Evolutionary conservation across 768 basidiomycete genomes (phyloP).

Genomic region (Suillus discolor): DNA sequence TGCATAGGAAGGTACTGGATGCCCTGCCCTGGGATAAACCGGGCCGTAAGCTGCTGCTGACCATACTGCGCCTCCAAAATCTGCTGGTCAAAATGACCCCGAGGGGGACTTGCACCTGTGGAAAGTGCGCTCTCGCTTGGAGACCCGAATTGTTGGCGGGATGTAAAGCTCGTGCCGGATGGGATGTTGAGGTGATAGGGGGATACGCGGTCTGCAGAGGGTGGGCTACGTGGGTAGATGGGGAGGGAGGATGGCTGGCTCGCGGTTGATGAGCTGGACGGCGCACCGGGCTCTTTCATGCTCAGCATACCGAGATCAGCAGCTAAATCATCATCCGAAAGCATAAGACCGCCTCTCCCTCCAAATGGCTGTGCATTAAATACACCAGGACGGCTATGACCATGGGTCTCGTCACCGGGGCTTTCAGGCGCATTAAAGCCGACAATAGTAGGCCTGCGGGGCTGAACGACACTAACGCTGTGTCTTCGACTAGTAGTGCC

Average conservation of each 20-base stretch:
- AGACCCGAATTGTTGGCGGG: conserved; percentile 54
- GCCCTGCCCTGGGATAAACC: conserved; percentile 66
- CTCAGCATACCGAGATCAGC: conserved; percentile 66
- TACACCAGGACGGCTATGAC: conserved; percentile 27
- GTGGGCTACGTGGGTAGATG: conserved; percentile 70
- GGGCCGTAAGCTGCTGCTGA: conserved; percentile 47
- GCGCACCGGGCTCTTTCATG: conserved; percentile 41
- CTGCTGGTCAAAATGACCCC: conserved; percentile 49
- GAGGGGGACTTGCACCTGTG: conserved; percentile 51
- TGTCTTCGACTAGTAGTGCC: conserved; percentile 84
- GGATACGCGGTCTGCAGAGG: conserved; percentile 51
- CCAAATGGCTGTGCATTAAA: conserved; percentile 37
- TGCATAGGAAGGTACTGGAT: conserved; percentile 57
- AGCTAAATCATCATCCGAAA: conserved; percentile 82
- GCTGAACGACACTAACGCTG: conserved; percentile 83
- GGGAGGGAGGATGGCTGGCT: conserved; percentile 78
- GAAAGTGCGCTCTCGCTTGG: conserved; percentile 66
- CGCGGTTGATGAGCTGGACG: conserved; percentile 32
- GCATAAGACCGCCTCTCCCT: conserved; percentile 60
- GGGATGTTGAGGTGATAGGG: conserved; percentile 67
- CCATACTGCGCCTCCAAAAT: conserved; percentile 39
- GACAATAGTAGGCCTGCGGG: conserved; percentile 62
- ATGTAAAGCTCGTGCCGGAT: conserved; percentile 41
- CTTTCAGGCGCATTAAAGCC: conserved; percentile 66
- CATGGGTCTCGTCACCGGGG: conserved; percentile 39